phyloP scores from a whole-genome alignment of 2,329 filamentous ascomycete species.

The Sporothrix globosa region DNA sequence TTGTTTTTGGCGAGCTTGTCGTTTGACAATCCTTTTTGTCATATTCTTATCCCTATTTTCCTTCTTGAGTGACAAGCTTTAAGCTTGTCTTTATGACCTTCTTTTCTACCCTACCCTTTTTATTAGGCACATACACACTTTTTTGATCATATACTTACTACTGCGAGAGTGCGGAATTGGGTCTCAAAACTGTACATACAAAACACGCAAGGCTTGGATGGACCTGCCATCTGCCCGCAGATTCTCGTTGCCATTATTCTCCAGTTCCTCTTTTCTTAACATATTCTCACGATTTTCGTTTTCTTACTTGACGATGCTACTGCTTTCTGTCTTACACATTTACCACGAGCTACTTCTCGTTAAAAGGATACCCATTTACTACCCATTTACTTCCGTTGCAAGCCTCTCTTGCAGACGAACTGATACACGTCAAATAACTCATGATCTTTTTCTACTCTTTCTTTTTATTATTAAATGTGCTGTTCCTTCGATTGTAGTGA shows the following conservation, averaged over 20 bases:
- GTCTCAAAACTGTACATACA: constrained; percentile 6
- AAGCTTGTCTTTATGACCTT: background rate
- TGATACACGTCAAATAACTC: constrained; percentile 26
- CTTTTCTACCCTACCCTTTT: constrained; percentile 15
- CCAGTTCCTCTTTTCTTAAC: background rate
- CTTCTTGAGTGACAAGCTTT: background rate
- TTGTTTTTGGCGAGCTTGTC: background rate
- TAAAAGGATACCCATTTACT: constrained; percentile 19
- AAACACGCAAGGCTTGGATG: background rate
- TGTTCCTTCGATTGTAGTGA: background rate
- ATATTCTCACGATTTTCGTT: background rate
- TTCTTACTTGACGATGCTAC: background rate
- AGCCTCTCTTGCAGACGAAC: constrained; percentile 12
- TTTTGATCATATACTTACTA: background rate
- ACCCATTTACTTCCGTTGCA: constrained; percentile 16
- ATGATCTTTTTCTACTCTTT: constrained; percentile 26
- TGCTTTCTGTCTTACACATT: background rate
- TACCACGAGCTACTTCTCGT: background rate
- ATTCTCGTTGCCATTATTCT: background rate
- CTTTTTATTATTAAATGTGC: background rate
- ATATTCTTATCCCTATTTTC: constrained; percentile 26
- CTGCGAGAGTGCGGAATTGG: background rate
- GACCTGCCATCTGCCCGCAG: background rate
- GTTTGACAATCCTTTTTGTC: constrained; percentile 11
- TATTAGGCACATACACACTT: constrained; percentile 21